Percentiles rank a stretch among this genome's conserved stretches.
These are phyloP conservation scores for Dryas integrifolia DNA, from an alignment of 331 rosid genomes.

Conservation along the genomic window DNA sequence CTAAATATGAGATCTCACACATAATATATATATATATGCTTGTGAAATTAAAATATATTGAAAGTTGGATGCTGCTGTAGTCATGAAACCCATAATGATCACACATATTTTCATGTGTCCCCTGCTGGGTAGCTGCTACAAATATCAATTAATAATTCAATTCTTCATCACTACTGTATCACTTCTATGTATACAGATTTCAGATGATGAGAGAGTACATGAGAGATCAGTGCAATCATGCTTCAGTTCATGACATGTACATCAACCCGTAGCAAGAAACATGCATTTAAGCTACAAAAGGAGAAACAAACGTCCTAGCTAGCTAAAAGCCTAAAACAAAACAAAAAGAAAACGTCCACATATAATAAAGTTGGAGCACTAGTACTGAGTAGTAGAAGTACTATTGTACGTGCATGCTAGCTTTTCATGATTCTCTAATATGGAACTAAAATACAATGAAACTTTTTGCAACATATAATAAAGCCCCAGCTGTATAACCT, in stretches of 20 bases:
- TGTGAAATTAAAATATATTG: too few relatives aligned
- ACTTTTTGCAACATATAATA: neutral
- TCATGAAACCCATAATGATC: too few relatives aligned
- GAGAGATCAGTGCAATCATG: neutral
- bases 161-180: neutral
- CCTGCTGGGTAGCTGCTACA: neutral
- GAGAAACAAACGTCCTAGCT: neutral
- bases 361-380: neutral
- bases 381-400: neutral
- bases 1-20: too few relatives aligned
- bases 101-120: too few relatives aligned
- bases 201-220: neutral
- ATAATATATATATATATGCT: too few relatives aligned
- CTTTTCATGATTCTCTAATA: neutral
- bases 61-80: too few relatives aligned
- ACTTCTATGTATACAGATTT: neutral
- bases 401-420: too few relatives aligned
- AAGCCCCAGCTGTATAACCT: neutral
- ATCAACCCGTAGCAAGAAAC: neutral
- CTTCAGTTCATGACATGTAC: neutral
- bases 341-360: neutral
- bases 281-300: neutral
- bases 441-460: constrained; percentile 5
- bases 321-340: constrained; percentile 1
- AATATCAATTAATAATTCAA: neutral